Evolutionary conservation across 768 basidiomycete genomes (phyloP).

Genomic region (Suillus luteus): DNA sequence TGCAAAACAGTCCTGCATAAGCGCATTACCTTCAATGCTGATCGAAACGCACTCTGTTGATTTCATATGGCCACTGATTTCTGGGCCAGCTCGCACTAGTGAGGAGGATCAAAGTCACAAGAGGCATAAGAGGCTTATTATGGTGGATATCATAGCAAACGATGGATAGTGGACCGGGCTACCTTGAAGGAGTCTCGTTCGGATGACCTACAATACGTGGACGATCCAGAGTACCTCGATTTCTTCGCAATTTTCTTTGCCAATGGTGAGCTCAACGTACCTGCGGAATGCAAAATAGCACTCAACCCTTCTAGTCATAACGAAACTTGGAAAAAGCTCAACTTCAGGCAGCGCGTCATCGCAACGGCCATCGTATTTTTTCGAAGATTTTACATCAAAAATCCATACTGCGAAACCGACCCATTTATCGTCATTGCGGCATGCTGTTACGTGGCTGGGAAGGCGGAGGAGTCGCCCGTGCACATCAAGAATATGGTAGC

Average conservation of each 20-base stretch:
- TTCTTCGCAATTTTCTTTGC: slow-evolving; percentile 87
- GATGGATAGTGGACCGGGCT: slow-evolving; percentile 88
- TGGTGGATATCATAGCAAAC: slow-evolving; percentile 57
- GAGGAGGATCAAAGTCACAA: slow-evolving; percentile 29
- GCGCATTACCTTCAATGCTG: no score
- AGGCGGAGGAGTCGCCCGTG: slow-evolving; percentile 94
- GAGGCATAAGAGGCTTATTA: slow-evolving; percentile 19
- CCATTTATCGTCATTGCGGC: slow-evolving; percentile 91
- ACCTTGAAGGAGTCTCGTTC: slow-evolving; percentile 72
- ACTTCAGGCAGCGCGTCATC: slow-evolving; percentile 85
- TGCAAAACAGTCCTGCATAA: neutral
- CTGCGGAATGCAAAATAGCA: no score
- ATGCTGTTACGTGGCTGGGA: slow-evolving; percentile 94
- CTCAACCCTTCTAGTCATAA: no score
- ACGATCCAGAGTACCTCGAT: slow-evolving; percentile 73
- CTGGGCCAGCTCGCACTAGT: slow-evolving; percentile 92
- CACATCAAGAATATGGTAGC: slow-evolving; percentile 91
- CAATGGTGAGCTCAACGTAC: no score
- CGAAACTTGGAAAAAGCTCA: slow-evolving; percentile 46
- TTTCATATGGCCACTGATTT: slow-evolving; percentile 83
- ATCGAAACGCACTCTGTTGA: neutral
- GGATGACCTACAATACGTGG: slow-evolving; percentile 78
- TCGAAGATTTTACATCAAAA: slow-evolving; percentile 95
- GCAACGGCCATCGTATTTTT: slow-evolving; percentile 96
- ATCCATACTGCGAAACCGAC: slow-evolving; percentile 93